A percentile compares a stretch with the other conserved stretches of the same genome.
These are phyloP conservation scores for Psilocybe sp. DNA, from an alignment of 768 basidiomycete species.

Conservation along the genomic window DNA sequence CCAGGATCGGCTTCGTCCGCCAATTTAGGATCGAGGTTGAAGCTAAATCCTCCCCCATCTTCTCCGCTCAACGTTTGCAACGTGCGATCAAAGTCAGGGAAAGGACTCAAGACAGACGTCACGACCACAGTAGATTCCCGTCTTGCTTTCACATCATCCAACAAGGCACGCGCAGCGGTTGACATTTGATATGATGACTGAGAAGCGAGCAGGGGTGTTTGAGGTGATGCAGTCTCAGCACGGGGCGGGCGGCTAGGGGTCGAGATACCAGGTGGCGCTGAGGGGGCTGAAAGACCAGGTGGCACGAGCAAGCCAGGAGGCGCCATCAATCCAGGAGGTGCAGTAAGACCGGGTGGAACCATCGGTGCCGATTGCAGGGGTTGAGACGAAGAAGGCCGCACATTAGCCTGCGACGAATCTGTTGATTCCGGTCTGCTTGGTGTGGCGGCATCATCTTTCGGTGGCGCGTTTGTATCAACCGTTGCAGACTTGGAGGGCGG, in stretches of 20 bases:
- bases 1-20: slow-evolving; percentile 46
- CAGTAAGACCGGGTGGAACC: slow-evolving; percentile 48
- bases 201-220: slow-evolving; percentile 49
- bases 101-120: slow-evolving; percentile 53
- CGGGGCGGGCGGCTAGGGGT: slow-evolving; percentile 52
- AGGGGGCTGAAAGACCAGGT: slow-evolving; percentile 57
- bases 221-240: slow-evolving; percentile 47
- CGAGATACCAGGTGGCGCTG: slow-evolving; percentile 61
- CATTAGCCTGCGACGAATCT: slow-evolving; percentile 28
- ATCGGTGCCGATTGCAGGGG: slow-evolving; percentile 29
- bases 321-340: slow-evolving; percentile 57
- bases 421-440: slow-evolving; percentile 36
- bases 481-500: slow-evolving; percentile 50
- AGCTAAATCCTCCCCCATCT: slow-evolving; percentile 76
- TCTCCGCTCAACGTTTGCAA: slow-evolving; percentile 67
- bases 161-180: slow-evolving; percentile 74
- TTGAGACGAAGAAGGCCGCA: slow-evolving; percentile 35
- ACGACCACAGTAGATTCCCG: slow-evolving; percentile 53
- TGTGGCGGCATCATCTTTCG: slow-evolving; percentile 37
- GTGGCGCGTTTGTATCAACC: slow-evolving; percentile 44
- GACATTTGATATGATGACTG: slow-evolving; percentile 83
- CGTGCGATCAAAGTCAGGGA: slow-evolving; percentile 89
- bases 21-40: slow-evolving; percentile 80
- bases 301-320: slow-evolving; percentile 58
- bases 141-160: slow-evolving; percentile 80